A percentile compares a stretch with the other conserved stretches of the same genome.
Evolutionary conservation across 202 grass and related monocot species (phyloP).

Genomic region (Setaria viridis): DNA sequence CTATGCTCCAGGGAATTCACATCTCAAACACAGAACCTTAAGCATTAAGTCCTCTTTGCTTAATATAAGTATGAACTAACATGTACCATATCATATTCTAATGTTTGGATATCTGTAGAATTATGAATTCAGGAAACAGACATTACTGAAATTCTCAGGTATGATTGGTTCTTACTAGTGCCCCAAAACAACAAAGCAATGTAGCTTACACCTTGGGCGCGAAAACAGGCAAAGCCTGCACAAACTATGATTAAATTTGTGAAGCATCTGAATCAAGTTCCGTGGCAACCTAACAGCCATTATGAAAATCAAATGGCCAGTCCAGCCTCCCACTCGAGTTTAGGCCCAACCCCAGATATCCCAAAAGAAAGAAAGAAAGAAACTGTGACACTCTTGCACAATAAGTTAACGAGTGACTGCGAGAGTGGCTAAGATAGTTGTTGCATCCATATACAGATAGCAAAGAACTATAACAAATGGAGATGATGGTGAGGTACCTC

Average conservation of each 20-base stretch:
- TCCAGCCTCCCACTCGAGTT: too few relatives aligned
- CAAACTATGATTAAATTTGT: not conserved
- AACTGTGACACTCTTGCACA: not conserved
- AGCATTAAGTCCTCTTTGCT: not conserved
- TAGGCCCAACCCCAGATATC: not conserved
- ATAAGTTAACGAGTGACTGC: not conserved
- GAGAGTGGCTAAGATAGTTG: not conserved
- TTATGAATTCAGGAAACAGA: not conserved
- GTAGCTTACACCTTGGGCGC: not conserved
- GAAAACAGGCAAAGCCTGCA: not conserved
- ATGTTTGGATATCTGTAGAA: not conserved
- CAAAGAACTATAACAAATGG: not conserved
- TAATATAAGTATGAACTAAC: not conserved
- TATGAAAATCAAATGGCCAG: not conserved
- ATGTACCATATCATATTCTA: not conserved
- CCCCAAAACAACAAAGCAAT: not conserved
- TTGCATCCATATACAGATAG: not conserved
- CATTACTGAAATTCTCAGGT: not conserved
- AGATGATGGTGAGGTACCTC: conserved; percentile 57
- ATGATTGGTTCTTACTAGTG: not conserved
- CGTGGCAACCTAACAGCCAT: not conserved
- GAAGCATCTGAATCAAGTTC: not conserved
- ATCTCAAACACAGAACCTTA: not conserved
- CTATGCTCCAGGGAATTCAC: not conserved
- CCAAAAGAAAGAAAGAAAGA: not conserved